Base-by-base conservation (phyloP, 306 rosid species). In the Clitoria ternatea region DNA sequence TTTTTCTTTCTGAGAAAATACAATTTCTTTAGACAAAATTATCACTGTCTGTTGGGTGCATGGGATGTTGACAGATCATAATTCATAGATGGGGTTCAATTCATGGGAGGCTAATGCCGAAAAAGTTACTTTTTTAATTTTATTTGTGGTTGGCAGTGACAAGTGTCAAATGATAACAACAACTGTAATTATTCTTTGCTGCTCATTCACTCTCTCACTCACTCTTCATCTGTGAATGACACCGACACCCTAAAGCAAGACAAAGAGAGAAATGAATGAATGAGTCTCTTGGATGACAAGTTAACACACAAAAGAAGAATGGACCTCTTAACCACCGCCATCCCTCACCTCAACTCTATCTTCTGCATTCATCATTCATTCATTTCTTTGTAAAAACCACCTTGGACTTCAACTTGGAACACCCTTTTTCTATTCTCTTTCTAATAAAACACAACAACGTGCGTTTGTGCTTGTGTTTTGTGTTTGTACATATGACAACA, bases 121-220 rank as follows among this genome's bases (percentile, higher is more conserved):
- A 56, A 6, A 59, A 7, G 18, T 33, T 35, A 60, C 29, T 33
- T 60, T 32, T 60, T 26, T 26, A 5, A 0, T 26, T 5, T 54
- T 26, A 4, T 13, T 35, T 35, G 45, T 35, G 66, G 81, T 80
- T 84, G 88, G 84, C 45, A 39, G 6, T 39, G 45, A 69, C 81
- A 61, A 36, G 52, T 64, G 37, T 47, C 8, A 55, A 55, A 14
- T 55, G 70, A 57, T 30, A 61, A 60, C 54, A 74, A 81, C 64
- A 37, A 60, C 37, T 44, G 73, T 72, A 60, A 70, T 89, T 63
- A 85, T 87, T 89, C 90, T 77, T 83, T 87, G 91, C 73, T 73
- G 78, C 76, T 29, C 77, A 36, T 64, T 65, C 80, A 43, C 53
- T 40, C 56, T 15, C 72, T 69, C 61, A 49, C 56, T 39, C 77